These are phyloP conservation scores for Helicostylum pulchrum DNA, from an alignment of 192 early-diverging fungal genomes.

Conservation along the genomic window DNA sequence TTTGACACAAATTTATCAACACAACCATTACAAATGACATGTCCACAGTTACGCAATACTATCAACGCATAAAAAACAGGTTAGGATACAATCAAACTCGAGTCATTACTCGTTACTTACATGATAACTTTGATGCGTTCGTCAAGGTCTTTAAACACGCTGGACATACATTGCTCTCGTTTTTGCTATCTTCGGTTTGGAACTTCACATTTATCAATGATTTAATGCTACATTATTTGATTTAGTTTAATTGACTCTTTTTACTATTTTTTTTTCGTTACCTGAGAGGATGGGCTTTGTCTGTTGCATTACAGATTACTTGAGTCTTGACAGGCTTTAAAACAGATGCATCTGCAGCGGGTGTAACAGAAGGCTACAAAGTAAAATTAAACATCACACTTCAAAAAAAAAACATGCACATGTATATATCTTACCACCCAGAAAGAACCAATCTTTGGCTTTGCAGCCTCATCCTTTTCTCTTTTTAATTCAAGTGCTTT, in stretches of 20 bases:
- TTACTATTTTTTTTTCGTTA: conserved; percentile 22
- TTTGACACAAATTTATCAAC: conserved; percentile 65
- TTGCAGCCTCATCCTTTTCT: conserved; percentile 36
- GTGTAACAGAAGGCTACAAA: conserved; percentile 67
- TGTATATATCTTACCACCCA: conserved; percentile 58
- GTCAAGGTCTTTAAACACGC: conserved; percentile 68
- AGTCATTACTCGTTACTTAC: conserved; percentile 34
- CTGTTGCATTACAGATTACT: conserved; percentile 62
- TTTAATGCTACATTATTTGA: conserved; percentile 50
- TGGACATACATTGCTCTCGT: conserved; percentile 57
- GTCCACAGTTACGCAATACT: conserved; percentile 68
- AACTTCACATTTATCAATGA: conserved; percentile 65
- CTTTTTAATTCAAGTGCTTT: conserved; percentile 28
- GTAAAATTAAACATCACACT: background rate
- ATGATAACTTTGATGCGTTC: conserved; percentile 65
- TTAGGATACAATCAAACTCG: background rate
- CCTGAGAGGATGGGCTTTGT: conserved; percentile 61
- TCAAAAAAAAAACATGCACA: background rate
- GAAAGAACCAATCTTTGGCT: conserved; percentile 60
- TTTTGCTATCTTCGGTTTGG: conserved; percentile 37
- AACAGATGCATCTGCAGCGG: conserved; percentile 51
- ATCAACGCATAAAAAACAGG: conserved; percentile 7
- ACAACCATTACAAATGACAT: conserved; percentile 69
- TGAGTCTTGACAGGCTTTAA: conserved; percentile 55
- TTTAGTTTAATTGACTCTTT: background rate